phyloP scores from a whole-genome alignment of 176 grass and related monocot genomes.

The Oryza australiensis region DNA sequence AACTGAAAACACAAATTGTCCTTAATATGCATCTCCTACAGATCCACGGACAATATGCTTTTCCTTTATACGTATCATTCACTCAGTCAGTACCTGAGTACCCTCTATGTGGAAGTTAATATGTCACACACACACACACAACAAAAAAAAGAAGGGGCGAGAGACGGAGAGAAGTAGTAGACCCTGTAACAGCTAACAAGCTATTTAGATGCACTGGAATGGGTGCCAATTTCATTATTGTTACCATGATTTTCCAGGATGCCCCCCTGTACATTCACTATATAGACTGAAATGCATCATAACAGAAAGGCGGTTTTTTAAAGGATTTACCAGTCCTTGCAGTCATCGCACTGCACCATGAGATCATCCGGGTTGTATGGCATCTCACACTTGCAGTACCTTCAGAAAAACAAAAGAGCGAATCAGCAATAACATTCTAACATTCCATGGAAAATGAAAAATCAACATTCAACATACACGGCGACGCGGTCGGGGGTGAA shows the following conservation, averaged over 20 bases:
- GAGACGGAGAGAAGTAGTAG: background rate
- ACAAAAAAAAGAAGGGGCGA: background rate
- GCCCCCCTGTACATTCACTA: background rate
- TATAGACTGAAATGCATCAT: background rate
- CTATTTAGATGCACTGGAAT: background rate
- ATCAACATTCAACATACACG: constrained; percentile 47
- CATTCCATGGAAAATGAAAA: background rate
- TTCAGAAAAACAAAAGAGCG: constrained; percentile 16
- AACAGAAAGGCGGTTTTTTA: background rate
- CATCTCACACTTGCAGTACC: constrained; percentile 95
- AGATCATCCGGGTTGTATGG: constrained; percentile 89
- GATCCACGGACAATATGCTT: no score
- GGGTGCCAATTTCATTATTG: background rate
- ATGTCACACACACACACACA: background rate
- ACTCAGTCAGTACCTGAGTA: no score
- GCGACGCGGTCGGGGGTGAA: constrained; percentile 80
- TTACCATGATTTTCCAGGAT: background rate
- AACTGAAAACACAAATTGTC: background rate
- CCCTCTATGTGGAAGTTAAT: no score
- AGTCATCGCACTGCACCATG: constrained; percentile 81
- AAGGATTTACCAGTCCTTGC: constrained; percentile 72
- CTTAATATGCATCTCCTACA: background rate
- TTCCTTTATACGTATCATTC: background rate
- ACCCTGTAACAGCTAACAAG: background rate
- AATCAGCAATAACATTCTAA: constrained; percentile 4